Conservation (phyloP, 2,329 filamentous ascomycete species). For the Myriosclerotinia scirpicola region DNA sequence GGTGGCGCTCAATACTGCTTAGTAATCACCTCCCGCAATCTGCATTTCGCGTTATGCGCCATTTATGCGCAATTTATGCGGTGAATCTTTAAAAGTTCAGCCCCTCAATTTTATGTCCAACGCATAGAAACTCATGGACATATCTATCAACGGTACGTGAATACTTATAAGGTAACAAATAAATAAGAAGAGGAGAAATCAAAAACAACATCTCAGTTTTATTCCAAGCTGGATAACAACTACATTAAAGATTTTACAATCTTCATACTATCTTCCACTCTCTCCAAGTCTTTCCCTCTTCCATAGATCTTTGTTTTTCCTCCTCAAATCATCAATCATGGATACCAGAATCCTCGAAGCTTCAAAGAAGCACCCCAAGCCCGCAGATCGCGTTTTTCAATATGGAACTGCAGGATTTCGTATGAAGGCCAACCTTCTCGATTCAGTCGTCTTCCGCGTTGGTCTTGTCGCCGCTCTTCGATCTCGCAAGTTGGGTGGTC, state of each 20-base stretch:
- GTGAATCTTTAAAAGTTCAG: slow-evolving; percentile 3
- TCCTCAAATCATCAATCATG: slow-evolving; percentile 45
- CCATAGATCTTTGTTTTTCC: slow-evolving; percentile 4
- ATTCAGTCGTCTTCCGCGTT: slow-evolving; percentile 89
- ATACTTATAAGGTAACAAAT: slow-evolving; percentile 5
- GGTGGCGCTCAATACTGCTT: too few relatives aligned
- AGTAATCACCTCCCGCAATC: too few relatives aligned
- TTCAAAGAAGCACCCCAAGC: slow-evolving; percentile 61
- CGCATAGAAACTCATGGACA: slow-evolving; percentile 21
- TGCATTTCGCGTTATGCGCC: neutral
- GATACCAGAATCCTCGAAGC: slow-evolving; percentile 54
- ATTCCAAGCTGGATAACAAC: neutral
- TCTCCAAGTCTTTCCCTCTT: neutral
- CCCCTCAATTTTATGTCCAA: slow-evolving; percentile 21
- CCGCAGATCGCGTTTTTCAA: slow-evolving; percentile 55
- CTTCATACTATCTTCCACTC: slow-evolving; percentile 4
- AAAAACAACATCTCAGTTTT: slow-evolving; percentile 1
- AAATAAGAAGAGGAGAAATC: neutral
- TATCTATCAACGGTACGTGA: slow-evolving; percentile 18
- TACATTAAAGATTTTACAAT: slow-evolving; percentile 6
- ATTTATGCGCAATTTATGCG: slow-evolving; percentile 20
- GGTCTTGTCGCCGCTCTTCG: slow-evolving; percentile 85
- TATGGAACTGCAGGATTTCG: slow-evolving; percentile 69
- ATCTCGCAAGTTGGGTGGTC: slow-evolving; percentile 83
- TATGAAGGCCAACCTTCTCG: slow-evolving; percentile 75